phyloP scores from a whole-genome alignment of 805 yeast genomes.

The Candida multigemmis region DNA sequence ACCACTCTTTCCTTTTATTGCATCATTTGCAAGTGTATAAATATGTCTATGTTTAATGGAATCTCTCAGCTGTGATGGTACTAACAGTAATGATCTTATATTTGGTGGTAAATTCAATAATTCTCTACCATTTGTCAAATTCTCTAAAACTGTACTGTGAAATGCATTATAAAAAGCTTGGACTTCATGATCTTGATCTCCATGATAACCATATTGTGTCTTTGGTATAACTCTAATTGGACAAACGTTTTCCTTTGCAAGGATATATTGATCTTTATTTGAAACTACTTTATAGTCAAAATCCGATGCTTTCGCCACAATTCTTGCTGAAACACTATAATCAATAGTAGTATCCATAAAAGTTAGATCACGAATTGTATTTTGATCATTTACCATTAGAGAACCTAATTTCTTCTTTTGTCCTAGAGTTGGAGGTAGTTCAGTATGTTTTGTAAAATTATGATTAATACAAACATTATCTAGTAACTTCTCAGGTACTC shows the following conservation, averaged over 20 bases:
- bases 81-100: conserved; percentile 4
- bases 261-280: conserved; percentile 22
- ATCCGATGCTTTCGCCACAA: conserved; percentile 30
- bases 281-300: conserved; percentile 12
- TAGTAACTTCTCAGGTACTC: conserved; percentile 30
- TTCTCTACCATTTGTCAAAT: conserved; percentile 14
- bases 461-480: conserved; percentile 32
- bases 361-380: conserved; percentile 20
- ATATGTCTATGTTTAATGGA: no score
- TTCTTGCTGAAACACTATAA: conserved; percentile 30
- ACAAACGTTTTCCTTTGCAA: conserved; percentile 21
- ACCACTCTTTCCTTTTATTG: conserved; percentile 9
- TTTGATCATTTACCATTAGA: conserved; percentile 12
- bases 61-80: no score
- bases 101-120: conserved; percentile 6
- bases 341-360: conserved; percentile 24
- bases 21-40: conserved; percentile 14
- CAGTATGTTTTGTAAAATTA: conserved; percentile 22
- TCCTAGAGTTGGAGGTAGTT: conserved; percentile 30
- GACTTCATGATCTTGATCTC: conserved; percentile 6
- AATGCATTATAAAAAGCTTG: conserved; percentile 25
- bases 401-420: conserved; percentile 17
- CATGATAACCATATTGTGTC: conserved; percentile 9
- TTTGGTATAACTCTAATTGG: conserved; percentile 29
- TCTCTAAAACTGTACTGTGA: conserved; percentile 16